Conservation (phyloP, 495 filamentous ascomycete species). For the Friedmanniomyces simplex region DNA sequence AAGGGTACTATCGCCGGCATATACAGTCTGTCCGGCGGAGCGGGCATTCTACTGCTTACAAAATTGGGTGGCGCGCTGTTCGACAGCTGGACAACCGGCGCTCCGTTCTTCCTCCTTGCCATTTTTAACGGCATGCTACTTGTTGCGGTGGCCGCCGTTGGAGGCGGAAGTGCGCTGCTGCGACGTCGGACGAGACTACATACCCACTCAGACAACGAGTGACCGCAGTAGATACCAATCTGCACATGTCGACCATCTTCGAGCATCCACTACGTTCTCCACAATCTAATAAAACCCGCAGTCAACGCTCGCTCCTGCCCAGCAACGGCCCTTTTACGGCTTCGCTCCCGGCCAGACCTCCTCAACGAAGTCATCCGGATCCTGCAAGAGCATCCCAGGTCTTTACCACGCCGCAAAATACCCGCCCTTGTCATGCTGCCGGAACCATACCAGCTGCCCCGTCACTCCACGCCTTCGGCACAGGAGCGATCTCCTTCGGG, state of each 20-base stretch:
- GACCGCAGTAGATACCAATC: no score
- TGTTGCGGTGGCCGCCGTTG: slow-evolving; percentile 38
- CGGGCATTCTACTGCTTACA: slow-evolving; percentile 79
- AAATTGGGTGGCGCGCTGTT: slow-evolving; percentile 86
- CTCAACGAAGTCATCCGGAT: not conserved
- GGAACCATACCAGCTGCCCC: slow-evolving; percentile 39
- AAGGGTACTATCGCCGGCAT: slow-evolving; percentile 92
- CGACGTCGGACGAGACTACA: no score
- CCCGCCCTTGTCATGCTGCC: slow-evolving; percentile 39
- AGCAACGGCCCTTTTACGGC: no score
- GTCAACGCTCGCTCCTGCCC: no score
- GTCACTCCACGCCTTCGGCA: slow-evolving; percentile 43
- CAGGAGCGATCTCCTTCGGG: slow-evolving; percentile 41
- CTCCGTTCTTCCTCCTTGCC: slow-evolving; percentile 89
- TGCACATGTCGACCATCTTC: no score
- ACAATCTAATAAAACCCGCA: no score
- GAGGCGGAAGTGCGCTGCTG: no score
- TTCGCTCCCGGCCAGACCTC: not conserved
- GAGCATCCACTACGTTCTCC: no score
- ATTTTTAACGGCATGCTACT: slow-evolving; percentile 69
- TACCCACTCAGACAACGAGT: no score
- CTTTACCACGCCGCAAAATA: not conserved
- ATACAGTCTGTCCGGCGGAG: slow-evolving; percentile 84
- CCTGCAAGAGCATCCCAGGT: not conserved
- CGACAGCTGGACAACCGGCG: slow-evolving; percentile 54